Percentiles rank a stretch among this genome's conserved stretches.
phyloP scores from a whole-genome alignment of 1,139 yeast genomes.

The Kodamaea plutei region DNA sequence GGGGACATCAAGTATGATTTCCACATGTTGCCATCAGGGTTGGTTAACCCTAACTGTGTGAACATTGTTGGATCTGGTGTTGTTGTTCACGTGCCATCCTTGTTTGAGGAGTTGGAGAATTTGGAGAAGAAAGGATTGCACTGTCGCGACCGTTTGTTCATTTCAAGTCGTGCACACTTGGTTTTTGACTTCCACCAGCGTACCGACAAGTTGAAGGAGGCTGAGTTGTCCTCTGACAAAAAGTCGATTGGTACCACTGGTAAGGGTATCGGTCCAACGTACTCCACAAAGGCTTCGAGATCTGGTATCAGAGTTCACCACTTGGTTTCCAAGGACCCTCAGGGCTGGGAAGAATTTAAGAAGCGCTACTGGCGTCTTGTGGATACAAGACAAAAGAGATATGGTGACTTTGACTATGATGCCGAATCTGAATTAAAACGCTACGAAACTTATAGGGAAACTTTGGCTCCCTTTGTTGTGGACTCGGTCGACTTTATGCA shows the following conservation, averaged over 20 bases:
- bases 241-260: conserved; percentile 98
- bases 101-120: conserved; percentile 79
- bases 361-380: conserved; percentile 71
- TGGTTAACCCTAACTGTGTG: conserved; percentile 85
- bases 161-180: conserved; percentile 91
- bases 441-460: conserved; percentile 71
- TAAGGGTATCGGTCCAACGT: conserved; percentile 98
- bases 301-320: conserved; percentile 97
- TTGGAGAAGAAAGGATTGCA: conserved; percentile 77
- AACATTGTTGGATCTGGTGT: conserved; percentile 96
- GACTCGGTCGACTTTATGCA: conserved; percentile 92
- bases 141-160: conserved; percentile 76
- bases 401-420: conserved; percentile 90
- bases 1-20: conserved; percentile 85
- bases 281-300: conserved; percentile 94
- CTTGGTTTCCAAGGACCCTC: conserved; percentile 82
- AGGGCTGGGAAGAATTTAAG: conserved; percentile 91
- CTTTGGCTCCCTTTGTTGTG: conserved; percentile 84
- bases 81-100: conserved; percentile 90
- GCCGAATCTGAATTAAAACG: conserved; percentile 71
- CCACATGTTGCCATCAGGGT: conserved; percentile 98
- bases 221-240: conserved; percentile 76
- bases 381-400: conserved; percentile 78
- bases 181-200: conserved; percentile 98
- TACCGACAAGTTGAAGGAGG: conserved; percentile 92